phyloP scores from a whole-genome alignment of 2,329 filamentous ascomycete genomes.

The Triangularia verruculosa region DNA sequence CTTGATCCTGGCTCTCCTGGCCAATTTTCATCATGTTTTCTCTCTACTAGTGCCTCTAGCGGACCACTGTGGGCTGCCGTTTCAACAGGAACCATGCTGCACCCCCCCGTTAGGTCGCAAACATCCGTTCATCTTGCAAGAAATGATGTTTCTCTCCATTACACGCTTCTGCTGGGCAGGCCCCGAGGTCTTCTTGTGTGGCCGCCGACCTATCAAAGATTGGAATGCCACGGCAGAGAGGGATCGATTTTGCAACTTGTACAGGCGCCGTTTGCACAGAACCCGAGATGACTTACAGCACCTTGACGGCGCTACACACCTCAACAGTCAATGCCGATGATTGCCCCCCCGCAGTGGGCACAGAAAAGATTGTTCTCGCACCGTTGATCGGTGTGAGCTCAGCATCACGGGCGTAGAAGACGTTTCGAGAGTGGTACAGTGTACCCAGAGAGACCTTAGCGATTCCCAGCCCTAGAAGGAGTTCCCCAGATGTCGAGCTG shows the following conservation, averaged over 20 bases:
- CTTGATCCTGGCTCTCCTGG: not conserved
- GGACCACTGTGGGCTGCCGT: not conserved
- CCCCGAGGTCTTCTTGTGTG: not conserved
- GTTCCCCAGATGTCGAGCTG: not conserved
- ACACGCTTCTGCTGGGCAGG: not conserved
- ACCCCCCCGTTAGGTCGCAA: not conserved
- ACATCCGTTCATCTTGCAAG: not conserved
- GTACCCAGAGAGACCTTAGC: not conserved
- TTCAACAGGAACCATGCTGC: not conserved
- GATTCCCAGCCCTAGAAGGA: not conserved
- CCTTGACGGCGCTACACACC: not conserved
- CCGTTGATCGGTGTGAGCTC: not conserved
- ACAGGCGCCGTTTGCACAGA: not conserved
- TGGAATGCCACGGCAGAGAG: constrained; percentile 2
- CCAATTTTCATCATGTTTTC: not conserved
- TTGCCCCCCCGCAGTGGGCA: not conserved
- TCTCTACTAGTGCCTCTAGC: not conserved
- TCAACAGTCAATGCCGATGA: constrained; percentile 10
- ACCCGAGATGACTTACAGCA: constrained; percentile 14
- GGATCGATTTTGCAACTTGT: constrained; percentile 9
- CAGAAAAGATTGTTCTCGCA: not conserved
- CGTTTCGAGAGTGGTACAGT: not conserved
- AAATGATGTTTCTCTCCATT: not conserved
- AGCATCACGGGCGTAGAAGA: not conserved
- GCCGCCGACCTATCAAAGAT: not conserved